Base-by-base conservation (phyloP, 495 filamentous ascomycete genomes). In the Lichina pygmaea region DNA sequence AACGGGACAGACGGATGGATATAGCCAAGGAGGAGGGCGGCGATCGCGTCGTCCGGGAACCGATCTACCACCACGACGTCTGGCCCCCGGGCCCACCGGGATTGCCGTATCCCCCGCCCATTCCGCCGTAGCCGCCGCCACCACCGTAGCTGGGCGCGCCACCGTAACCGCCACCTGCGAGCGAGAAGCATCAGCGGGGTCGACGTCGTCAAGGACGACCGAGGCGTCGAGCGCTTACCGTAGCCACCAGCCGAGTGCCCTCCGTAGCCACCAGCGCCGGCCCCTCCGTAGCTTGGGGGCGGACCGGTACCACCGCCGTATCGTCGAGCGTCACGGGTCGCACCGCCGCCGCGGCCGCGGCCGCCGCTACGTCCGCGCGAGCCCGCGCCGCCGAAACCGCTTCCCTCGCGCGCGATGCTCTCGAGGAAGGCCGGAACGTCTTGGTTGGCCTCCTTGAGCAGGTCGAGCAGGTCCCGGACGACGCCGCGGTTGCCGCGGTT, bases 401-500 rank as follows among this genome's bases (percentile, higher is more conserved):
- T 76, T 43, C 81, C 78, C 65, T 94, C 89, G 49, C 89, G 84
- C 55, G 89, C 85, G 64, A 94, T 91, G 56, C 77, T 86, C 69
- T 95, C 89, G 31, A 97, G 65, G 73, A 95, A 97, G 32, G 65
- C 58, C 31, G 89, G 89, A 48, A 95, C 75, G 54, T 94, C 89
- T 60, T 97, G 89, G 65, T 95, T 86, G 49, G 86, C 86, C 57
- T 97, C 89, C 67, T 95, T 94, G 46, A 97, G 70, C 32, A 97
- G 74, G 34, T 97, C 91, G 52, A 97, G 72, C 44, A 97, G 71
- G 57, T 95, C 91, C 44, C 84, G 77, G 43, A 93, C 89, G 51
- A 97, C 81, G 61, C 86, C 89, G 51, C 89, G 81, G 72, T 97
- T 97, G 53, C 85, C 85, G 57, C 89, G 89, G 73, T 97, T 97